Evolutionary conservation across 129 eudicot species (phyloP).

Genomic region (Tagetes patula): DNA sequence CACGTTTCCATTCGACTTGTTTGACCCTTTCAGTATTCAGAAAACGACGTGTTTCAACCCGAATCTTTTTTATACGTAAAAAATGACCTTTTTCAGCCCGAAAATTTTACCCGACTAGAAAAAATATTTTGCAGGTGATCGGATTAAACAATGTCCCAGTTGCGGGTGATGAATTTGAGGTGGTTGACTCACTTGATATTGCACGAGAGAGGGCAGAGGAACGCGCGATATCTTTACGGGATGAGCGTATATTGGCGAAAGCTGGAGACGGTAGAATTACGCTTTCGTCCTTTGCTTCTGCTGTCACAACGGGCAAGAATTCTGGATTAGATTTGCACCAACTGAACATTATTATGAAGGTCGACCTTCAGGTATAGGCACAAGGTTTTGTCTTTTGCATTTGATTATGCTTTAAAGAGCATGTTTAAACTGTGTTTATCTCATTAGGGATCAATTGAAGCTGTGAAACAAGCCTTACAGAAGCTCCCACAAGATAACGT

Average conservation of each 20-base stretch:
- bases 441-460: conserved; percentile 93
- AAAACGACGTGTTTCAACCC: not conserved
- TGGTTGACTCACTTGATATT: conserved; percentile 70
- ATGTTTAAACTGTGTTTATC: conserved; percentile 14
- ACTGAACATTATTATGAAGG: conserved; percentile 76
- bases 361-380: conserved; percentile 79
- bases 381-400: conserved; percentile 10
- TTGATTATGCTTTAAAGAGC: conserved; percentile 15
- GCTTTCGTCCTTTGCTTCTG: conserved; percentile 88
- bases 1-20: not conserved
- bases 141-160: conserved; percentile 87
- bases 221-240: conserved; percentile 64
- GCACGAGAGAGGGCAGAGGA: conserved; percentile 87
- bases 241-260: conserved; percentile 71
- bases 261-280: conserved; percentile 92
- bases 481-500: conserved; percentile 93
- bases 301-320: conserved; percentile 71
- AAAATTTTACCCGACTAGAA: not conserved
- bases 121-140: conserved; percentile 51
- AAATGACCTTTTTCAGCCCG: not conserved
- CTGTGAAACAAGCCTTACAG: conserved; percentile 85
- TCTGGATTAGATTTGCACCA: conserved; percentile 90
- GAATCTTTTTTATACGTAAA: not conserved
- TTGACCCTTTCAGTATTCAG: not conserved
- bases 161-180: conserved; percentile 98